These are phyloP conservation scores for Ogataea pilisensis DNA, from an alignment of 805 yeast genomes.

Conservation along the genomic window DNA sequence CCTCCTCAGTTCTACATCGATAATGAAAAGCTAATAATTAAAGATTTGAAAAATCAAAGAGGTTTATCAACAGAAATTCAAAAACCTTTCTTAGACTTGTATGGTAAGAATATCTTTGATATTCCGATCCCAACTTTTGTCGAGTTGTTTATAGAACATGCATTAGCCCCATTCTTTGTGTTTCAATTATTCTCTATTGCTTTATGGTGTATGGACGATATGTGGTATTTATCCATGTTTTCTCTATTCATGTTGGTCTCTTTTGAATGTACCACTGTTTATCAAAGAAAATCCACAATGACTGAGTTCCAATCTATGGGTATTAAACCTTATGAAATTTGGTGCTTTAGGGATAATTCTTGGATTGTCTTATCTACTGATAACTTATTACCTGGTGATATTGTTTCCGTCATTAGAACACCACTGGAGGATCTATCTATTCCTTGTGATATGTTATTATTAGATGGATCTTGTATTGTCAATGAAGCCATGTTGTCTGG, in stretches of 20 bases:
- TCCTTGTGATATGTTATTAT: slow-evolving; percentile 86
- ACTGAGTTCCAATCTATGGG: slow-evolving; percentile 97
- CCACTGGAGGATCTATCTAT: slow-evolving; percentile 80
- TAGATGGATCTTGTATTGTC: slow-evolving; percentile 90
- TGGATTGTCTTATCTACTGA: slow-evolving; percentile 73
- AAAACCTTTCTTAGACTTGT: slow-evolving; percentile 46
- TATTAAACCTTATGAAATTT: slow-evolving; percentile 80
- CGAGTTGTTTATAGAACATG: slow-evolving; percentile 94
- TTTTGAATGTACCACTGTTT: slow-evolving; percentile 92
- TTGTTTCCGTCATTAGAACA: slow-evolving; percentile 83
- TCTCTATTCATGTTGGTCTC: slow-evolving; percentile 88
- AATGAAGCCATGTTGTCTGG: slow-evolving; percentile 99
- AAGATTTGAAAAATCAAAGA: slow-evolving; percentile 45
- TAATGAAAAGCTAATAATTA: slow-evolving; percentile 55
- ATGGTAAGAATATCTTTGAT: slow-evolving; percentile 86
- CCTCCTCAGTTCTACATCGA: slow-evolving; percentile 82
- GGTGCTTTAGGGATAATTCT: slow-evolving; percentile 61
- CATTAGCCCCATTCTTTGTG: slow-evolving; percentile 96
- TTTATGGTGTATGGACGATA: slow-evolving; percentile 92
- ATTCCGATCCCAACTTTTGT: slow-evolving; percentile 90
- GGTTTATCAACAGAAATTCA: slow-evolving; percentile 32
- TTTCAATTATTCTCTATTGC: slow-evolving; percentile 96
- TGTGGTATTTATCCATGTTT: slow-evolving; percentile 93
- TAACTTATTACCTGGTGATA: slow-evolving; percentile 84
- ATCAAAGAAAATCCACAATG: slow-evolving; percentile 93